Conservation (phyloP, 2,329 filamentous ascomycete species). For the Cryphonectria naterciae region DNA sequence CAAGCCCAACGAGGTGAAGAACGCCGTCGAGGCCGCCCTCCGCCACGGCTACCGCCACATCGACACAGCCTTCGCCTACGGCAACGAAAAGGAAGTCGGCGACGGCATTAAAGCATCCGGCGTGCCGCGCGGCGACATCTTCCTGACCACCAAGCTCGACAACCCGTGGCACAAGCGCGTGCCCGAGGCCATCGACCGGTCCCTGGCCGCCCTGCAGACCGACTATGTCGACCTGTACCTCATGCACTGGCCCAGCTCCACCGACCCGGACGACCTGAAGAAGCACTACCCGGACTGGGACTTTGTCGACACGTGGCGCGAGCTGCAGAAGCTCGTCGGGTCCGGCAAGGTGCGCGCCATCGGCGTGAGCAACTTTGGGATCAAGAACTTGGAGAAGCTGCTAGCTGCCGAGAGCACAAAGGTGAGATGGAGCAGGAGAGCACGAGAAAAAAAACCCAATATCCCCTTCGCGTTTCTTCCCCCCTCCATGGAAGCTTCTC, state of each 20-base stretch:
- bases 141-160: constrained; percentile 73
- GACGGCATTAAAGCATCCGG: constrained; percentile 66
- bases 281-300: constrained; percentile 79
- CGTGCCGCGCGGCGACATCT: constrained; percentile 68
- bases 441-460: neutral
- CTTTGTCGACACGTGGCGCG: constrained; percentile 78
- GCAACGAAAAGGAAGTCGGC: constrained; percentile 74
- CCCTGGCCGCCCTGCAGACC: constrained; percentile 62
- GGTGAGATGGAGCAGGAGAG: constrained; percentile 41
- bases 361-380: constrained; percentile 85
- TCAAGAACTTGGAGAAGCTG: constrained; percentile 78
- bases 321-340: constrained; percentile 70
- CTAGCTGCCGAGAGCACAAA: constrained; percentile 68
- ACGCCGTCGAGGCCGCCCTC: constrained; percentile 73
- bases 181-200: constrained; percentile 62
- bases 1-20: constrained; percentile 66
- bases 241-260: constrained; percentile 73
- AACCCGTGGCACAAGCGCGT: constrained; percentile 78
- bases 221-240: constrained; percentile 74
- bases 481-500: neutral
- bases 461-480: neutral
- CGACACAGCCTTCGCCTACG: constrained; percentile 77
- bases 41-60: constrained; percentile 74
- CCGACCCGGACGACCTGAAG: constrained; percentile 62
- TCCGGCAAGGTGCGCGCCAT: constrained; percentile 78